Evolutionary conservation across 106 monocot genomes (phyloP).

Genomic region (Dioscorea zingiberensis): DNA sequence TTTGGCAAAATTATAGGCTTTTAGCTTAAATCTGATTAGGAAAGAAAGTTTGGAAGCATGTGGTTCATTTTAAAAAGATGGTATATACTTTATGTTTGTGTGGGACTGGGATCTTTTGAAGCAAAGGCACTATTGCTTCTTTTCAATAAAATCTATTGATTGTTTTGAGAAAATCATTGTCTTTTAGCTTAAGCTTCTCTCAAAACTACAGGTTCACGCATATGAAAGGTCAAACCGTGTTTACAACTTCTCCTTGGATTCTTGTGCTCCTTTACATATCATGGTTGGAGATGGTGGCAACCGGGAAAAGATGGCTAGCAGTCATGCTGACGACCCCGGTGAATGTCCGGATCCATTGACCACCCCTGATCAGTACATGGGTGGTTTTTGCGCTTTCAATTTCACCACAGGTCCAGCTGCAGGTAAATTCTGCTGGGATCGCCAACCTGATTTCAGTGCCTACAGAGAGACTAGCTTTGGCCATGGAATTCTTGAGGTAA

Average conservation of each 20-base stretch:
- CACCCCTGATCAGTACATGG: slow-evolving; percentile 43
- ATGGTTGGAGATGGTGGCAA: slow-evolving; percentile 90
- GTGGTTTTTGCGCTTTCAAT: slow-evolving; percentile 73
- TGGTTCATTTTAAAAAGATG: too few relatives aligned
- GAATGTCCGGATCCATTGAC: slow-evolving; percentile 57
- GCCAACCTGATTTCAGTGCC: slow-evolving; percentile 55
- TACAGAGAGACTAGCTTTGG: slow-evolving; percentile 72
- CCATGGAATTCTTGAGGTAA: slow-evolving; percentile 85
- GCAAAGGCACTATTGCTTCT: neutral
- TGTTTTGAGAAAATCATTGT: neutral
- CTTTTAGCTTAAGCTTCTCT: neutral
- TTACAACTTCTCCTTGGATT: slow-evolving; percentile 65
- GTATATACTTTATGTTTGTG: too few relatives aligned
- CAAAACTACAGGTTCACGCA: slow-evolving; percentile 66
- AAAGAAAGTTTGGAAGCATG: too few relatives aligned
- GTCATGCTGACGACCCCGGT: slow-evolving; percentile 70
- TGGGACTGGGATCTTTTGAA: too few relatives aligned
- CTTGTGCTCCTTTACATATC: slow-evolving; percentile 80
- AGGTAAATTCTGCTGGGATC: slow-evolving; percentile 56
- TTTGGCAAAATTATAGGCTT: too few relatives aligned
- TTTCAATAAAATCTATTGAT: neutral
- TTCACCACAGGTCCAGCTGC: slow-evolving; percentile 61
- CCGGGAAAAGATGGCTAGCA: slow-evolving; percentile 73
- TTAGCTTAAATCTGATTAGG: too few relatives aligned
- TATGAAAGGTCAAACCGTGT: slow-evolving; percentile 94